Evolutionary conservation across 129 eudicot genomes (phyloP).

Genomic region (Tagetes patula): DNA sequence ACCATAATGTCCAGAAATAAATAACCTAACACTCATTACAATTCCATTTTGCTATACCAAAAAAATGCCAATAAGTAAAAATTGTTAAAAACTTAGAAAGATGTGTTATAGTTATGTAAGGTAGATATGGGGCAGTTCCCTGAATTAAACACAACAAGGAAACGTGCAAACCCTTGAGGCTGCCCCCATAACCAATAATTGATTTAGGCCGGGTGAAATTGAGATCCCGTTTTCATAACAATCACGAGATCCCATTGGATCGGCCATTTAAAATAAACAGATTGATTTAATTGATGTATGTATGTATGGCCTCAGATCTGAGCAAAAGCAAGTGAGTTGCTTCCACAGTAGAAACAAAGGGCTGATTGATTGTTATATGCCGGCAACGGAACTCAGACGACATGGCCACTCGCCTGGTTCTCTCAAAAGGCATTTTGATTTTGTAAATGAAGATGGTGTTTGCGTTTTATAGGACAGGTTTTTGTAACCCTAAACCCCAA

Average conservation of each 20-base stretch:
- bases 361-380: conserved; percentile 26
- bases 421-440: conserved; percentile 28
- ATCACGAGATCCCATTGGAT: conserved; percentile 32
- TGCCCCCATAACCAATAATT: conserved; percentile 20
- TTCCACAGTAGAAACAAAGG: neutral
- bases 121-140: conserved; percentile 32
- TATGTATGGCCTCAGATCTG: conserved; percentile 22
- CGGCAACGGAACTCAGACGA: conserved; percentile 42
- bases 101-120: neutral
- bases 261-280: conserved; percentile 11
- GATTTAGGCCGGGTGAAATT: conserved; percentile 33
- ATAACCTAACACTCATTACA: too few relatives aligned
- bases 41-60: too few relatives aligned
- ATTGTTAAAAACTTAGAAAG: too few relatives aligned
- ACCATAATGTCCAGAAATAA: too few relatives aligned
- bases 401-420: conserved; percentile 28
- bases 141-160: conserved; percentile 29
- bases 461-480: neutral
- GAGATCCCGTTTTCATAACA: conserved; percentile 11
- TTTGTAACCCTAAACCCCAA: conserved; percentile 21
- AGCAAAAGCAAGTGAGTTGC: conserved; percentile 7
- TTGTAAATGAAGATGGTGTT: neutral
- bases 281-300: too few relatives aligned
- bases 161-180: conserved; percentile 37
- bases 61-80: too few relatives aligned